Base-by-base conservation (phyloP, 176 grass and related monocot species). In the Bolboschoenus planiculmis region DNA sequence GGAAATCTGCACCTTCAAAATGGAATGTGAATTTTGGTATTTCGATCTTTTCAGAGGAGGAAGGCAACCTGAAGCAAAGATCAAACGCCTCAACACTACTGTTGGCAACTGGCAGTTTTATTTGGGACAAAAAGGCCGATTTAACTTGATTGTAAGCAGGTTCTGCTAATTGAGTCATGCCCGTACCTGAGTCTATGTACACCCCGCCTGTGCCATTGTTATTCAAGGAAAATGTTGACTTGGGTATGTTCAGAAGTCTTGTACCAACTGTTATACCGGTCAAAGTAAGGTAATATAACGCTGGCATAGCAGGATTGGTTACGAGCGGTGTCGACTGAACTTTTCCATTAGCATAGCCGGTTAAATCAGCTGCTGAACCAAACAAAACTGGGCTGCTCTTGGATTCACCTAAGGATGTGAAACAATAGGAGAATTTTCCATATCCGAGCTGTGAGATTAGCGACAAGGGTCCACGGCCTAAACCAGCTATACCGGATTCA, bases 121-220 rank as follows among this genome's bases (percentile, higher is more conserved):
- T 15, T 74, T 93, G 86, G 14, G 73, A 29, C 30, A 81, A 15
- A 84, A 95, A 92, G 14, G 83, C 90, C n/a, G 55, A 35, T 80
- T 53, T 54, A 51, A 89, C 7, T 36, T 54, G 18, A 4, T 34
- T n/a, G 74, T 79, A 90, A 44, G 78, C 88, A 13, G 64, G 74
- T 78, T 26, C 7, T 7, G 82, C 88, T 15, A 96, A 57, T 42
- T 20, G 47, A 2, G 90, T 92, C 3, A 90, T 20, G 16, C 26
- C n/a, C 0, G 90, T 86, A 31, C 88, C 90, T 0, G 93, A 92
- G 86, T 95, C 93, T 63, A 92, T 92, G 50, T 90, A n/a, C 64
- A 90, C 56, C 11, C 93, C 93, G 23, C 90, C 84, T 0, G 65
- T 46, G 16, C 86, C 90, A 8, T 86, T 78, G 2, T 18, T 20